Percentiles rank a stretch among this genome's conserved stretches.
Evolutionary conservation across 2,329 filamentous ascomycete genomes (phyloP).

Genomic region (Xylaria sp.): DNA sequence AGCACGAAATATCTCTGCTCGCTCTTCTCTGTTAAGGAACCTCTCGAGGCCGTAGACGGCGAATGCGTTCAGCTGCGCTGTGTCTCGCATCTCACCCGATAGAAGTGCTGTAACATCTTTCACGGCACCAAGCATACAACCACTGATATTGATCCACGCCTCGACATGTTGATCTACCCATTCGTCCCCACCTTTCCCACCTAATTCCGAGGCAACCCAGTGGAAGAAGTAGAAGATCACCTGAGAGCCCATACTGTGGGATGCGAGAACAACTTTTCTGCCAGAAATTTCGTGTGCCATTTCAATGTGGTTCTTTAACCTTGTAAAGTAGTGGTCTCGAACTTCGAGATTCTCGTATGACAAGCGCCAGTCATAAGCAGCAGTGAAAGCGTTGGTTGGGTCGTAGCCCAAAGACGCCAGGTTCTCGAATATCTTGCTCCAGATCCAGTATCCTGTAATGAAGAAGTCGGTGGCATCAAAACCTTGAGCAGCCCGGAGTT

Average conservation of each 20-base stretch:
- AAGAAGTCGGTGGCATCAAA: conserved; percentile 99
- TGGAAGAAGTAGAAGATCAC: conserved; percentile 88
- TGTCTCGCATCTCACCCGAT: conserved; percentile 98
- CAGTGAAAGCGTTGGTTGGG: conserved; percentile 77
- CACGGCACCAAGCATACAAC: conserved; percentile 94
- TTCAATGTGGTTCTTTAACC: conserved; percentile 91
- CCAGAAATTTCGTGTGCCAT: conserved; percentile 76
- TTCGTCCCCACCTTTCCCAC: conserved; percentile 81
- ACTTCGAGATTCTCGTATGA: conserved; percentile 90
- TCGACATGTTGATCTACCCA: conserved; percentile 95
- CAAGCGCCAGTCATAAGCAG: conserved; percentile 89
- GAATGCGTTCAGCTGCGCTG: conserved; percentile 93
- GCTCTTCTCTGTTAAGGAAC: conserved; percentile 89
- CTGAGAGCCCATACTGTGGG: conserved; percentile 98
- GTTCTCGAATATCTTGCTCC: conserved; percentile 98
- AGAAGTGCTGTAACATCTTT: conserved; percentile 92
- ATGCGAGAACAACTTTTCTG: conserved; percentile 85
- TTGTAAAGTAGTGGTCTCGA: conserved; percentile 92
- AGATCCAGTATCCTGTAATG: conserved; percentile 94
- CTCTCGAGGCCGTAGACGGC: conserved; percentile 97
- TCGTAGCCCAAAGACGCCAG: conserved; percentile 96
- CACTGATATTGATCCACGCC: conserved; percentile 97
- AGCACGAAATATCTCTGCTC: conserved; percentile 91
- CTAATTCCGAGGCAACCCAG: conserved; percentile 81
- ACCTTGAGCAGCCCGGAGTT: conserved; percentile 91